Conservation (phyloP, 2,329 filamentous ascomycete genomes). For the Epicoccum nigrum region DNA sequence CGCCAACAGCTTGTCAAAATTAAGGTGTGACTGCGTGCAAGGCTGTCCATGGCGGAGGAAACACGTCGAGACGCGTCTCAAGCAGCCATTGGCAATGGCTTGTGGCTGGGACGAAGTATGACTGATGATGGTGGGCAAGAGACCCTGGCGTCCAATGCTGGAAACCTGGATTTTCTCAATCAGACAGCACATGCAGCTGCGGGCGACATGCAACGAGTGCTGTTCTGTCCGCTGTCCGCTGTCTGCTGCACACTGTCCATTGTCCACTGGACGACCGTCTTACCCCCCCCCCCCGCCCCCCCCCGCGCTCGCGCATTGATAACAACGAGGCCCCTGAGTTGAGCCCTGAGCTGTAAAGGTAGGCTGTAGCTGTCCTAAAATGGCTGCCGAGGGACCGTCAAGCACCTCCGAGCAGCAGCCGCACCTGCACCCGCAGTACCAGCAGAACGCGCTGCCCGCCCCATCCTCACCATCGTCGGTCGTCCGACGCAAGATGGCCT, state of each 20-base stretch:
- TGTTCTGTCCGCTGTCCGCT: slow-evolving; percentile 4
- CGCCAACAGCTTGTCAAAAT: too few relatives aligned
- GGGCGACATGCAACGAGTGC: slow-evolving; percentile 2
- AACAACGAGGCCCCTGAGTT: neutral
- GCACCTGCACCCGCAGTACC: neutral
- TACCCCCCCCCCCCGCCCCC: too few relatives aligned
- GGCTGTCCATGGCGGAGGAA: neutral
- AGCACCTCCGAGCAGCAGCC: neutral
- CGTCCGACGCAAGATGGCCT: slow-evolving; percentile 43
- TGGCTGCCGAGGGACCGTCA: slow-evolving; percentile 7
- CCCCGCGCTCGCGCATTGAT: neutral
- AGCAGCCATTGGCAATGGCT: too few relatives aligned
- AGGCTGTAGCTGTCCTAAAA: slow-evolving; percentile 7
- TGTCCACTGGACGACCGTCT: neutral
- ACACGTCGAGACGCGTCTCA: neutral
- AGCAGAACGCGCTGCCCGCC: slow-evolving; percentile 21
- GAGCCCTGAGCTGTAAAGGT: neutral
- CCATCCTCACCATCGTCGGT: slow-evolving; percentile 37
- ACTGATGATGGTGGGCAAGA: neutral
- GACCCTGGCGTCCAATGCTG: slow-evolving; percentile 10
- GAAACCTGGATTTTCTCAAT: neutral
- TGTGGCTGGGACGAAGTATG: neutral
- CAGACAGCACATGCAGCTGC: neutral
- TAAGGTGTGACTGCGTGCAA: too few relatives aligned
- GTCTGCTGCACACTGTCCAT: too few relatives aligned